Evolutionary conservation across 768 basidiomycete species (phyloP), one percentile per base, ranked within the genome.

Genomic region (Mycena vulgaris): DNA sequence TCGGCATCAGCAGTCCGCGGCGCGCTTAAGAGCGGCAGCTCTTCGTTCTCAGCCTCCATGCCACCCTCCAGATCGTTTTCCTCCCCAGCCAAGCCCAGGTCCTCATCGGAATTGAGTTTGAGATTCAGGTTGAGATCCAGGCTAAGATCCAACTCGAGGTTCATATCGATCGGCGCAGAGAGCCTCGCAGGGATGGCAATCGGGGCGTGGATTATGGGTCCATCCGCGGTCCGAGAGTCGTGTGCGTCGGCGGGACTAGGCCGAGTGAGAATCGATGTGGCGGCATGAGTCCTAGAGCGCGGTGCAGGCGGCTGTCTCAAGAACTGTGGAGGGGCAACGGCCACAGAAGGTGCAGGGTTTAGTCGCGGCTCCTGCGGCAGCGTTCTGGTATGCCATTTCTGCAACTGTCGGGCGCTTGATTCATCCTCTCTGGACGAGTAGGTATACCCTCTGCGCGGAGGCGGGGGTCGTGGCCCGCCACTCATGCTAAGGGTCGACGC

Each of bases 1-100:
- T 83, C 82, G 30, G 79, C 78, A 48, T 87, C 83, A 1, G 75
- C 76, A 14, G 81, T 80, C 51, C 80, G 81, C 1, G 87, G 88
- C 1, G 86, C 83, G 9, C 80, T 80, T 35, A 88, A 78, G 42
- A 83, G 75, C 27, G 86, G 84, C 30, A 84, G 47, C 49, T 77
- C 68, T 23, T 64, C 65, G 17, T 59, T 28, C 28, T 59, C 68
- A 13, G 30, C 25, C 39, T 65, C 67, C 40, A 30, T 48, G 21
- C 35, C 68, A 1, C 27, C 63, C 7, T 21, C 60, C 2, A 45
- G 10, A 42, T 66, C 69, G 31, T 21, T 17, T 39, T 66, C 63
- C 40, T 58, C 47, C 51, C 33, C 5, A n/a, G n/a, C 58, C 57
- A 66, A 10, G 30, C 25, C 66, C 40, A 58, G 5, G 28, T 66